Base-by-base conservation (phyloP, 1,139 yeast genomes). In the Blastobotrys arbuscula region DNA sequence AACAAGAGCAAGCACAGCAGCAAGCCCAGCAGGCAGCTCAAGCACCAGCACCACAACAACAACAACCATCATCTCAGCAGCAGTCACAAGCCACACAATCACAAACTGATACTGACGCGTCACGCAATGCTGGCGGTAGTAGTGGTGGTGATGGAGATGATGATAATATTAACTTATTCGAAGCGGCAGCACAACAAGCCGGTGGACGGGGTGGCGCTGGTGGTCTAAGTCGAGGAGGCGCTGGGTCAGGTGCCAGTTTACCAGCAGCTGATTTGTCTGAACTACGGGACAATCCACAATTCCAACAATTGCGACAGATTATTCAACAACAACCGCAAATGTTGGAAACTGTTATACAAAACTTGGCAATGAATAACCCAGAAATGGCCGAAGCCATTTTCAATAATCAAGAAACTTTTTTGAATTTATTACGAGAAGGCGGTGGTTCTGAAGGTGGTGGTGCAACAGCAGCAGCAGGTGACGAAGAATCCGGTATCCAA, bases 271-370 rank as follows among this genome's bases (percentile, higher is more conserved):
- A 65, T 34, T 55, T 69, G 34, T 61, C 63, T 18, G 67, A 65
- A 28, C 57, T 68, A 44, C 63, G 69, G 3, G 55, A 59, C 60
- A 76, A 55, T 75, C 76, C 60, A 72, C 79, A 70, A 52, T 65
- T 71, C 68, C 76, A 78, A 44, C 78, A 83, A 58, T 74, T 92
- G 55, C 79, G 97, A 64, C 81, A 84, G 45, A 81, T 92, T 41
- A 78, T 90, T 53, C 86, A 84, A 58, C 81, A 85, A 50, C 86
- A 88, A 66, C 98, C 98, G 9, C 95, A 88, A 64, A 80, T 89
- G 70, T 76, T 94, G 52, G 95, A 85, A 63, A 84, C 92, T 13
- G 72, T 90, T 50, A 73, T 92, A 57, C 95, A 86, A 63, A 90
- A 88, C 63, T 71, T 92, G 57, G 84, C 92, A 8, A 79, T 81